Percentiles rank a stretch among this genome's conserved stretches.
Evolutionary conservation across 768 basidiomycete genomes (phyloP).

Genomic region (Psilocybe subaeruginosa): DNA sequence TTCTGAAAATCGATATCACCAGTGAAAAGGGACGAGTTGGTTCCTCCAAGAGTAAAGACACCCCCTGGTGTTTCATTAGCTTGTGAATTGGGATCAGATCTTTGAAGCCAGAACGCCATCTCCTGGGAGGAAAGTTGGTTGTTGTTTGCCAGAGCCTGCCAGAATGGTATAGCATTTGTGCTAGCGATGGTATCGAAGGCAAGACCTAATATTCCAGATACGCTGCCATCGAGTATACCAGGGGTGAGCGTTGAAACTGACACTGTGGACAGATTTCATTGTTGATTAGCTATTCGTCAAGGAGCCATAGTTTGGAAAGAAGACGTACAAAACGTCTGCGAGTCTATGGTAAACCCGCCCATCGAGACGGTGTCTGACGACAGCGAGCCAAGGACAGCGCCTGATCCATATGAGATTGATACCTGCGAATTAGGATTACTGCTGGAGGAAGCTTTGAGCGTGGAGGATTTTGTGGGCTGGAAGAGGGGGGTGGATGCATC

Average conservation of each 20-base stretch:
- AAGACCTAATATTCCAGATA: conserved; percentile 79
- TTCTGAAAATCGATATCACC: conserved; percentile 70
- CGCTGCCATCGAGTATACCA: conserved; percentile 46
- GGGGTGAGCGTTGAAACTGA: conserved; percentile 52
- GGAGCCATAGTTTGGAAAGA: not conserved
- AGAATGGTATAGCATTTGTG: conserved; percentile 64
- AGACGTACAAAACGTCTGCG: conserved; percentile 56
- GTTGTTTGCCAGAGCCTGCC: conserved; percentile 52
- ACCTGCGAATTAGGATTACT: conserved; percentile 18
- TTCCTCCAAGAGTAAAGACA: conserved; percentile 73
- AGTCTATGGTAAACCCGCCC: conserved; percentile 58
- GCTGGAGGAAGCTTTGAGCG: conserved; percentile 16
- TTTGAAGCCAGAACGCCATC: conserved; percentile 68
- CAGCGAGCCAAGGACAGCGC: conserved; percentile 57
- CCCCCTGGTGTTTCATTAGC: conserved; percentile 58
- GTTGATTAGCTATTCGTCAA: not conserved
- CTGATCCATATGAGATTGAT: conserved; percentile 70
- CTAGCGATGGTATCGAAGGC: conserved; percentile 69
- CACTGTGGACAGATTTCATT: conserved; percentile 40
- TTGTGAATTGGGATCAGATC: conserved; percentile 40
- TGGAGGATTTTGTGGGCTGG: conserved; percentile 32
- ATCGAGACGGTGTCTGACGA: conserved; percentile 66
- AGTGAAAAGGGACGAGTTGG: conserved; percentile 58
- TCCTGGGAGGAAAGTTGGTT: conserved; percentile 50
- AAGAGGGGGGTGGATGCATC: conserved; percentile 43